Evolutionary conservation across 2,329 filamentous ascomycete species (phyloP), one percentile per base, ranked within the genome.

Genomic region (Beauveria caledonica): DNA sequence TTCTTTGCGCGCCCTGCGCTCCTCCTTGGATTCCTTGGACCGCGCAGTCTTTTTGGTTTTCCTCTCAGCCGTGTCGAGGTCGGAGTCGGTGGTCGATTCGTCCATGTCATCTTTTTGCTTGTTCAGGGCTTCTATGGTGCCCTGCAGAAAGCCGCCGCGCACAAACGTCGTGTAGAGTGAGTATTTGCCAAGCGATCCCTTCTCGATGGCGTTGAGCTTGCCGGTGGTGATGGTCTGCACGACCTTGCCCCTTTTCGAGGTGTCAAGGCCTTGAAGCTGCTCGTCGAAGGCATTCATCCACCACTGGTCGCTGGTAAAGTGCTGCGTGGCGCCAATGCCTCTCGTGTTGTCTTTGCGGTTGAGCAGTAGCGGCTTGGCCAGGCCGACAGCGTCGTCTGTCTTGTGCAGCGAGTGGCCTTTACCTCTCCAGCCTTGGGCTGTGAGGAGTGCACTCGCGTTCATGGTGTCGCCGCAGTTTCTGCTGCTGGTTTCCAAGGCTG

Each of bases 211-310:
- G 66, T 85, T 80, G 56, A 86, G 74, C 63, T 80, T 77, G 62
- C 82, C 77, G 61, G 78, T 77, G 36, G 74, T 77, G 64, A 83
- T 71, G 62, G 83, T 81, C 78, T 87, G 76, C 66, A 82, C 74
- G 60, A 85, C 76, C 66, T 78, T 76, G 58, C 84, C 80, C 65
- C 82, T 74, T 65, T 79, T 78, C 25, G 80, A 79, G 1, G 82
- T 85, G 70, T 89, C 88, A 58, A 96, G 80, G 4, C 87, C 89
- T 73, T 94, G 89, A 65, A 97, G 77, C 60, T 92, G 92, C 71
- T 92, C 87, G 74, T 97, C 93, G 66, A 96, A 97, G 11, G 94
- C 94, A 62, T 90, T 88, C 74, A 96, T 81, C 94, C 94, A 99
- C 94, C 94, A 99, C 72, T 96, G 92, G 70, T 97, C 93, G 66